A percentile compares a stretch with the other conserved stretches of the same genome.
Evolutionary conservation across 495 filamentous ascomycete genomes (phyloP).

Genomic region (Penicillium paradoxum): DNA sequence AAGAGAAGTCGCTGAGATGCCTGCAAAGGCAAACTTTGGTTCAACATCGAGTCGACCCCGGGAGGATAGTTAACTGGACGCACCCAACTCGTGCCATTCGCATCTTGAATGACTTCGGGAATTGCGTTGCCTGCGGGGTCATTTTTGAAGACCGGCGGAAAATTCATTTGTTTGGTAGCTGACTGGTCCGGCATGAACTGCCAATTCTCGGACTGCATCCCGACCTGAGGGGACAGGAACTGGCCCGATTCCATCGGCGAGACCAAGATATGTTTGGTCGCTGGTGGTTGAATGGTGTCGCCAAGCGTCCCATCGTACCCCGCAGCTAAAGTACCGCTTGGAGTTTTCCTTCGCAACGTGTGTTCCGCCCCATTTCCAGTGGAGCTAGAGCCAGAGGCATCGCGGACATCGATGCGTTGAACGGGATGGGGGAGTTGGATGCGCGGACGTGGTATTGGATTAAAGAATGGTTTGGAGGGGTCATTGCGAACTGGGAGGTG

Average conservation of each 20-base stretch:
- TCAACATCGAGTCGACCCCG: slow-evolving; percentile 48
- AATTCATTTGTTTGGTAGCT: slow-evolving; percentile 33
- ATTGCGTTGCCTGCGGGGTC: slow-evolving; percentile 26
- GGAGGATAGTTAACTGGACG: slow-evolving; percentile 39
- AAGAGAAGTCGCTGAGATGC: slow-evolving; percentile 33
- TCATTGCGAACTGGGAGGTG: slow-evolving; percentile 27
- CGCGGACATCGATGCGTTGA: slow-evolving; percentile 33
- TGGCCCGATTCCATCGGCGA: slow-evolving; percentile 47
- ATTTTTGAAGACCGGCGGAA: slow-evolving; percentile 41
- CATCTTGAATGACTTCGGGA: slow-evolving; percentile 31
- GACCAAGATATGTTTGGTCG: slow-evolving; percentile 85
- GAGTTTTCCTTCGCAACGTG: slow-evolving; percentile 86
- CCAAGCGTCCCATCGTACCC: slow-evolving; percentile 86
- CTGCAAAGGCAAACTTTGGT: slow-evolving; percentile 44
- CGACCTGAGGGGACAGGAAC: slow-evolving; percentile 25
- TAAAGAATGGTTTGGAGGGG: slow-evolving; percentile 22
- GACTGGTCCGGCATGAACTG: slow-evolving; percentile 26
- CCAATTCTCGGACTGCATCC: slow-evolving; percentile 30
- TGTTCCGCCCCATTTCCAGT: slow-evolving; percentile 53
- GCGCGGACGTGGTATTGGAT: slow-evolving; percentile 30
- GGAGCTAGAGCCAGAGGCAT: slow-evolving; percentile 20
- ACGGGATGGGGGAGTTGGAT: slow-evolving; percentile 43
- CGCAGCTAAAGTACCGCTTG: slow-evolving; percentile 85
- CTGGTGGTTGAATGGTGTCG: slow-evolving; percentile 63
- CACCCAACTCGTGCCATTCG: slow-evolving; percentile 40